Conservation (phyloP, 2,329 filamentous ascomycete genomes). For the Aspergillus pseudotamarii region DNA sequence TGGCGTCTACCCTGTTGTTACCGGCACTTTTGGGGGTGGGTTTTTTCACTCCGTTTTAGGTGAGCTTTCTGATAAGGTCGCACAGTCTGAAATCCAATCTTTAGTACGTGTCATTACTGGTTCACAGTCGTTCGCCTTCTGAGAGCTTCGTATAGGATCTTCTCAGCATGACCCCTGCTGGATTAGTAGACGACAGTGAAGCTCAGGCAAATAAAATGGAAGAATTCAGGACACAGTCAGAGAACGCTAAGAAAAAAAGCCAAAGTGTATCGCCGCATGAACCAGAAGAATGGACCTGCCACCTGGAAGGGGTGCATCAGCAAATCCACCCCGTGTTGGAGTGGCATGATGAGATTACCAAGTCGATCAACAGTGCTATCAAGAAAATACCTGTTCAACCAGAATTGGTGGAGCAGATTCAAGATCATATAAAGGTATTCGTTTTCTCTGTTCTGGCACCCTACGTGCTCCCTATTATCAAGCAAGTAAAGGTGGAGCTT, state of each 20-base stretch:
- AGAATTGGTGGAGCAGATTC: constrained; percentile 84
- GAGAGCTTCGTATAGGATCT: constrained; percentile 77
- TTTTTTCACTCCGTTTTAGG: constrained; percentile 86
- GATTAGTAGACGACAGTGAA: constrained; percentile 71
- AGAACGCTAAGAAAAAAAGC: constrained; percentile 74
- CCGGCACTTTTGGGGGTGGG: constrained; percentile 91
- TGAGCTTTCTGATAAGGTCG: constrained; percentile 82
- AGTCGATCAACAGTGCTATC: constrained; percentile 74
- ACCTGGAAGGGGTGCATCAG: constrained; percentile 71
- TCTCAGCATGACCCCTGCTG: constrained; percentile 77
- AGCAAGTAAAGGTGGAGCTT: constrained; percentile 84
- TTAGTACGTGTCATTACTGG: constrained; percentile 78
- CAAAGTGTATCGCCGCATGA: constrained; percentile 74
- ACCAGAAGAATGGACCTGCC: constrained; percentile 80
- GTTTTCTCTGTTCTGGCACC: constrained; percentile 91
- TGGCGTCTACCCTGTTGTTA: constrained; percentile 78
- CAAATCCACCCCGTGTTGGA: constrained; percentile 89
- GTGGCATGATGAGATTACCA: constrained; percentile 87
- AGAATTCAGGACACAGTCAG: constrained; percentile 76
- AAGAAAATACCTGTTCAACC: constrained; percentile 84
- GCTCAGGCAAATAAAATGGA: constrained; percentile 72
- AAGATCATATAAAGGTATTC: constrained; percentile 85
- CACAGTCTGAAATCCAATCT: constrained; percentile 86
- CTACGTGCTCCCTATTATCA: constrained; percentile 81
- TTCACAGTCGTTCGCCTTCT: constrained; percentile 63